Evolutionary conservation across 192 early-diverging fungal genomes (phyloP), one percentile per base, ranked within the genome.

Genomic region (Entomortierella chlamydospora): DNA sequence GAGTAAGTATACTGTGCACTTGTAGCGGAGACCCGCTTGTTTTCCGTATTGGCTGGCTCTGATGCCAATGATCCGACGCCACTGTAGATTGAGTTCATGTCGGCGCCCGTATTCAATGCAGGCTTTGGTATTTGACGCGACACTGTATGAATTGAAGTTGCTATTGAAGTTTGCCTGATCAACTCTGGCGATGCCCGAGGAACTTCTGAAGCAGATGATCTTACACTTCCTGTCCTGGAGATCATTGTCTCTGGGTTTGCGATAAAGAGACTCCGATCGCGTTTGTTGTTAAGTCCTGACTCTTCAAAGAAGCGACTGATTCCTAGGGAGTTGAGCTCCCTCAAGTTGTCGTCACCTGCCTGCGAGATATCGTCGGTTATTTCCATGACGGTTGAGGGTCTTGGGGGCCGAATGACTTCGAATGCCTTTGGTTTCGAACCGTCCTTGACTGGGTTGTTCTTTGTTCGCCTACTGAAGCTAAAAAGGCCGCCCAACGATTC

Each of bases 251-350:
- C 67, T 4, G 76, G 76, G 31, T 79, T 79, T 22, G 76, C 76
- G 1, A 79, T 66, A 56, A 79, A 79, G 11, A 79, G 28, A 49
- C 52, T 70, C 41, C 68, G 47, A 28, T 70, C 68, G 42, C 51
- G 59, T 0, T 70, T 63, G 45, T 79, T 70, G 25, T 64, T 68
- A 11, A 47, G 61, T n/a, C 68, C 63, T 20, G 76, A 79, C n/a
- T 79, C 76, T 30, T 79, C 60, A 22, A 79, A 79, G 57, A 79
- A 79, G 26, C 76, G 67, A 61, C 62, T 62, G 52, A 79, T 79
- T 20, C 76, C 76, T 11, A 79, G 18, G 8, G 76, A 79, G 26
- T 79, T 70, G 26, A 79, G 42, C 45, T 79, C 76, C 20, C 68
- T 43, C 18, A 79, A 20, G n/a, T 67, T 61, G 29, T 77, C 74